Conservation (phyloP, 257 asterid species). For the Solanum piurae region DNA sequence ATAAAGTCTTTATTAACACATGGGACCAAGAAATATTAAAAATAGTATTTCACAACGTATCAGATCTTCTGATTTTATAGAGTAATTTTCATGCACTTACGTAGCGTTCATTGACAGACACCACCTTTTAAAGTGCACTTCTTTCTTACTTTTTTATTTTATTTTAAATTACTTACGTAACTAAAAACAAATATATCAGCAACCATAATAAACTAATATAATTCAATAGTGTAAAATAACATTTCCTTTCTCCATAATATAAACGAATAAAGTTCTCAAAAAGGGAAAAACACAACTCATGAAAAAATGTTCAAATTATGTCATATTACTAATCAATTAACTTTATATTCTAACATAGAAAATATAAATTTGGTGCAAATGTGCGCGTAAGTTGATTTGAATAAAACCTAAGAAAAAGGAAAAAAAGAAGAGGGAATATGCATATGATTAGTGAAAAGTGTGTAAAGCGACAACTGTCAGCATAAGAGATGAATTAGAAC, state of each 20-base stretch:
- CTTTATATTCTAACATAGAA: too few species aligned
- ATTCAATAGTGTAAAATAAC: neutral
- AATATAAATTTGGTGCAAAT: too few species aligned
- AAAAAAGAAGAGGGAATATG: neutral
- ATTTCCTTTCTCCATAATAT: neutral
- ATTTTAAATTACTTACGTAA: neutral
- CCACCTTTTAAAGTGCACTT: neutral
- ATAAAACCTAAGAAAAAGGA: too few species aligned
- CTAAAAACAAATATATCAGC: neutral
- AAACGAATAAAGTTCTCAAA: too few species aligned
- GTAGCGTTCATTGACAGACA: neutral
- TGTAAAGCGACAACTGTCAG: neutral
- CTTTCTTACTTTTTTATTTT: neutral
- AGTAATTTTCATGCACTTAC: neutral
- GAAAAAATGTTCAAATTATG: neutral
- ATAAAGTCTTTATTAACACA: neutral
- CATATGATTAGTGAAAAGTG: neutral
- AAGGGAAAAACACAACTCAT: too few species aligned
- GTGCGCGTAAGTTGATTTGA: fast-evolving
- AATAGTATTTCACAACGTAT: neutral
- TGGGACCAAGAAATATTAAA: neutral
- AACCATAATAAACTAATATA: too few species aligned
- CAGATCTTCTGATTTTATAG: neutral
- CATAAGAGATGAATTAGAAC: neutral
- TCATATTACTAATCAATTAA: too few species aligned